Conservation (phyloP, 108 stramenopile species). For the Nitzschia sp. region DNA sequence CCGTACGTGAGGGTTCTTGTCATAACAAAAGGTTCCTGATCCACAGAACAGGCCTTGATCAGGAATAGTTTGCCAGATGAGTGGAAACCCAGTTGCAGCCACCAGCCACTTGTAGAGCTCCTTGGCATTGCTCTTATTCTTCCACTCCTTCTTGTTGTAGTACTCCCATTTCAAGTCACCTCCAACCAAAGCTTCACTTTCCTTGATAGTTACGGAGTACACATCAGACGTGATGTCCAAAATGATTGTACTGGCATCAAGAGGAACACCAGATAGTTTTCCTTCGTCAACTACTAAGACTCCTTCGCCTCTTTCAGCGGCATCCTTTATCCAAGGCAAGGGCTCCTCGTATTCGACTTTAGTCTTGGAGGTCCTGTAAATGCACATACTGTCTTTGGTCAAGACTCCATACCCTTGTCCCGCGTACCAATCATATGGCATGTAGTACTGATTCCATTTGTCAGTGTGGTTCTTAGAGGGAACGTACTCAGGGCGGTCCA, state of each 20-base stretch:
- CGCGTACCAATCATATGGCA: background rate
- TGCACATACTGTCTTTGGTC: background rate
- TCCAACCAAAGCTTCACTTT: background rate
- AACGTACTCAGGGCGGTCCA: background rate
- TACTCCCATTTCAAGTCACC: too few relatives aligned
- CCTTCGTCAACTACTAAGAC: background rate
- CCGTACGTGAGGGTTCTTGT: too few relatives aligned
- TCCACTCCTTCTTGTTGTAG: too few relatives aligned
- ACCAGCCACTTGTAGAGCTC: too few relatives aligned
- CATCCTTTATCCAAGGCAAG: slow-evolving; percentile 1
- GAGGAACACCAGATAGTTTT: background rate
- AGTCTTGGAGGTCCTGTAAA: background rate
- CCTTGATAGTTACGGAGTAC: background rate
- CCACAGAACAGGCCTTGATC: too few relatives aligned
- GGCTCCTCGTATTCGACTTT: background rate
- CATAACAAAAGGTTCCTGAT: too few relatives aligned
- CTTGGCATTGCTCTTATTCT: too few relatives aligned
- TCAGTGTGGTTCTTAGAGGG: background rate
- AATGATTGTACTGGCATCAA: background rate
- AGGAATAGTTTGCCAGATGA: too few relatives aligned
- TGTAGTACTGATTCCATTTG: background rate
- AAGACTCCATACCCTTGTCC: background rate
- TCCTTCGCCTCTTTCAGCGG: too few relatives aligned
- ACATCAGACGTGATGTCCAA: background rate
- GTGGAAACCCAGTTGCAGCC: too few relatives aligned